Evolutionary conservation across 208 protist genomes (phyloP), one percentile per base, ranked within the genome.

Genomic region (Wallacemonas collosoma): DNA sequence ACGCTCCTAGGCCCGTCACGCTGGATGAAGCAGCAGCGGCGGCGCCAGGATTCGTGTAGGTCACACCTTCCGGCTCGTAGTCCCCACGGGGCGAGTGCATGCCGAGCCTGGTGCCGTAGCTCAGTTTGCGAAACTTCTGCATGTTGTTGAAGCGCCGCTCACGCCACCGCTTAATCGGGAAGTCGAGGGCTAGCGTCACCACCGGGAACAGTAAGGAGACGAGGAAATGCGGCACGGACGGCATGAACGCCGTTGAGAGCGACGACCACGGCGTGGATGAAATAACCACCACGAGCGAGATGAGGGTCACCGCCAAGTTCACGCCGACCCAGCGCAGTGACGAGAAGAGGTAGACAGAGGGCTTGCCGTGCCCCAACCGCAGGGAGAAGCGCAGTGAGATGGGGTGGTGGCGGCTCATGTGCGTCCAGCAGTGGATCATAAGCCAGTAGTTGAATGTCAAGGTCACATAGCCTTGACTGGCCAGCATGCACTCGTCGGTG

Each of bases 71-170:
- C 39, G 89, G 90, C 65, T 96, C 91, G 71, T 97, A 95, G 68
- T 97, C 93, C 0, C 93, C 93, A 40, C 91, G 80, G 4, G 93
- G 93, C 2, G 88, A 94, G 79, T 97, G 93, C 93, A 97, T 97
- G 47, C 93, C 93, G 3, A 97, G 84, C 2, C 91, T 89, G 8
- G 93, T 97, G 35, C 89, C 91, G 77, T 93, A 97, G 47, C 82
- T 89, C 35, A 97, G 72, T 50, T 92, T 89, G 45, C 89, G 83
- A 53, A 94, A 97, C 65, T 94, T 95, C 57, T 97, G 93, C 90
- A 94, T 96, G 44, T 88, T 83, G 43, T 56, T 89, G 73, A 91
- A 96, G 15, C 88, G 83, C 60, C 76, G 80, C 71, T 81, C 76
- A 3, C 93, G 83, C 90, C 90, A 95, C 11, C 83, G 76, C 78